phyloP scores from a whole-genome alignment of 2,329 filamentous ascomycete genomes.

The Botrytis squamosa region DNA sequence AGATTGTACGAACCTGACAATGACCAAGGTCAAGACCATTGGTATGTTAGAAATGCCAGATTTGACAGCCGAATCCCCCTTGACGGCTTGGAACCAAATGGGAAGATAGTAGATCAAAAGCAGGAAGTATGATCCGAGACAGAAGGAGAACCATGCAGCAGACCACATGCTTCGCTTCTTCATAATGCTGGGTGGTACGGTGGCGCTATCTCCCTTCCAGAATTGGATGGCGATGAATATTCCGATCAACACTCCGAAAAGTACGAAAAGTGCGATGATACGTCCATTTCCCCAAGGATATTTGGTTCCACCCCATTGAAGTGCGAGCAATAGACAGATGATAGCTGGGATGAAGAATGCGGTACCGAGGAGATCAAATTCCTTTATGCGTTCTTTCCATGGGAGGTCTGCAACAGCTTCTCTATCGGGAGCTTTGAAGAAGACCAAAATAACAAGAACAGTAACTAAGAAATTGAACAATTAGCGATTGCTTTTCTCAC shows the following conservation, averaged over 20 bases:
- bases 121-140: constrained; percentile 41
- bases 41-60: constrained; percentile 46
- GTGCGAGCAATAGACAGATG: constrained; percentile 42
- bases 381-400: constrained; percentile 36
- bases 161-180: constrained; percentile 41
- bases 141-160: constrained; percentile 40
- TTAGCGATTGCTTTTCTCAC: not conserved
- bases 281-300: constrained; percentile 41
- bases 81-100: constrained; percentile 51
- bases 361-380: constrained; percentile 42
- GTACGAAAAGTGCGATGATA: constrained; percentile 41
- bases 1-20: constrained; percentile 26
- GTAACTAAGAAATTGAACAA: constrained; percentile 32
- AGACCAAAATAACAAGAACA: constrained; percentile 42
- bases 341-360: constrained; percentile 41
- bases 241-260: constrained; percentile 36
- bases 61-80: constrained; percentile 44
- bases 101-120: constrained; percentile 47
- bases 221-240: constrained; percentile 41
- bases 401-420: constrained; percentile 41
- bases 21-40: constrained; percentile 38
- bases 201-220: constrained; percentile 43
- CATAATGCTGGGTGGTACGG: constrained; percentile 43
- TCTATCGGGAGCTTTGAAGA: constrained; percentile 42
- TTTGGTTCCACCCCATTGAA: constrained; percentile 43